Base-by-base conservation (phyloP, 257 asterid species). In the Eustoma russellianum region DNA sequence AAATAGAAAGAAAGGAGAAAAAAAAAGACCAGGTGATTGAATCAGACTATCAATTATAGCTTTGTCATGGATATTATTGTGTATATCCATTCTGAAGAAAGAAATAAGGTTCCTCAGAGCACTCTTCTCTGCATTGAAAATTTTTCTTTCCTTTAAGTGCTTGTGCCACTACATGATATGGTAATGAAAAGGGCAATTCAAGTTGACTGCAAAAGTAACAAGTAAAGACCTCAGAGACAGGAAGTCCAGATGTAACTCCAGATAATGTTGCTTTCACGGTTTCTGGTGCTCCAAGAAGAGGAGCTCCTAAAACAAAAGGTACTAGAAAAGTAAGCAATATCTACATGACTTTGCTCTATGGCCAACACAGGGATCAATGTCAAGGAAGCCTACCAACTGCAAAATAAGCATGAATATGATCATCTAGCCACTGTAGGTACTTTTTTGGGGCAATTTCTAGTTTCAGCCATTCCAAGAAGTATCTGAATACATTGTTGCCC, bases 391-490 rank as follows among this genome's bases (percentile, higher is more conserved):
- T 87, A 91, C 98, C 98, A 60, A 91, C 98, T 45, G 98, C 98
- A 66, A 91, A 91, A 73, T 87, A 91, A 55, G 98, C 96, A 77
- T 87, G 98, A 56, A 91, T 87, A 74, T 91, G 98, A 17, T 82
- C 79, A 61, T 91, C 98, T 66, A 91, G 76, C 98, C 98, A 91
- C 53, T 76, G 77, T 18, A 74, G 59, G 64, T 91, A 91, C 70
- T 63, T 63, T 72, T 87, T 91, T 24, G 98, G 98, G 66, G 98
- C 95, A 67, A 91, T 79, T 76, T 91, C 98, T 69, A 82, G 61
- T 79, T 91, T 91, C 79, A 91, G 66, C 98, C 98, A 91, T 81
- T 91, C 98, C 83, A 91, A 70, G 73, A 91, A 91, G 82, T 91
- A 91, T 87, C 98, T 81, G 80, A 91, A 91, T 52, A 91, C 98